These are phyloP conservation scores for Apiospora koreana DNA, from an alignment of 2,329 filamentous ascomycete species.

Conservation along the genomic window DNA sequence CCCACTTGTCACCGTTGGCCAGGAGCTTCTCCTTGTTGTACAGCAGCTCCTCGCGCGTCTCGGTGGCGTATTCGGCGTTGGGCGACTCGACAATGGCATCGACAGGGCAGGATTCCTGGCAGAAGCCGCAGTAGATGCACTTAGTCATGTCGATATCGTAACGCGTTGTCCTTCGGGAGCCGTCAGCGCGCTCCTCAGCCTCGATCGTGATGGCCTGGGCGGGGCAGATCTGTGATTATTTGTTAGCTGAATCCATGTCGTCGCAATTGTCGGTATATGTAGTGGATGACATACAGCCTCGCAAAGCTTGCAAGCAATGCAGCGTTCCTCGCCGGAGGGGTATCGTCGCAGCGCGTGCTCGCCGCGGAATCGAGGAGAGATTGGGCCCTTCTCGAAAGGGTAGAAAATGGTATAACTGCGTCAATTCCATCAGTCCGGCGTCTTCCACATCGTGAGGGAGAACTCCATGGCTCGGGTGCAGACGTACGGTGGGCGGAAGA, in stretches of 20 bases:
- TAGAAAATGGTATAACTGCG: conserved; percentile 97
- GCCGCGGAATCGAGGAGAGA: conserved; percentile 96
- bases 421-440: background rate
- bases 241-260: background rate
- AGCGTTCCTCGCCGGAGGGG: conserved; percentile 95
- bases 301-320: conserved; percentile 99
- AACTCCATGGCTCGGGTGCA: background rate
- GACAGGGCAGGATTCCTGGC: conserved; percentile 97
- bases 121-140: conserved; percentile 99
- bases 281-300: conserved; percentile 64
- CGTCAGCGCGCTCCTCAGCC: conserved; percentile 95
- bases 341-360: conserved; percentile 97
- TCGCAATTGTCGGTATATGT: background rate
- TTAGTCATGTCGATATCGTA: conserved; percentile 99
- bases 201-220: conserved; percentile 99
- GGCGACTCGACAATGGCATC: conserved; percentile 78
- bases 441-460: background rate
- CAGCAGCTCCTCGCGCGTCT: conserved; percentile 84
- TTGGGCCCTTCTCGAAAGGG: conserved; percentile 98
- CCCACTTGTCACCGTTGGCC: conserved; percentile 93
- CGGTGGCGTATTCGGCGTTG: conserved; percentile 64
- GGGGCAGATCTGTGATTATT: conserved; percentile 74
- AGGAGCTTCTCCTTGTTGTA: conserved; percentile 98
- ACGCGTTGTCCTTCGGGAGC: conserved; percentile 89
- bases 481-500: conserved; percentile 94